phyloP scores from a whole-genome alignment of 2,329 filamentous ascomycete species.

The Verticillium longisporum region DNA sequence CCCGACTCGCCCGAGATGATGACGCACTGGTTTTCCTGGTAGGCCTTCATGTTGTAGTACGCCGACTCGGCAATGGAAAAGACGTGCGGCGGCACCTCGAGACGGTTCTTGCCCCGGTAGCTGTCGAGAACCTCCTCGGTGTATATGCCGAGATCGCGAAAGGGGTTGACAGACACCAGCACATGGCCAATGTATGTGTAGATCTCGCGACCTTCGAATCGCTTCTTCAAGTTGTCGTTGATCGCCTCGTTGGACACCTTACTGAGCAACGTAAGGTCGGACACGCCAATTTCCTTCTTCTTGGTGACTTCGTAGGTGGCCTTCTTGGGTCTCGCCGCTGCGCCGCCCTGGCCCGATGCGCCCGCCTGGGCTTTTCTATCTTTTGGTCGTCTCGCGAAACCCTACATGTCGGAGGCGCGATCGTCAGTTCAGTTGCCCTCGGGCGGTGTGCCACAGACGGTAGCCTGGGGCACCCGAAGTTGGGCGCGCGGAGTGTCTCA shows the following conservation, averaged over 20 bases:
- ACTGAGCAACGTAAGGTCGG: slow-evolving; percentile 92
- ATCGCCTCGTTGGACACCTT: slow-evolving; percentile 99
- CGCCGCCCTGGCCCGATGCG: slow-evolving; percentile 24
- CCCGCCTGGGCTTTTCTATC: slow-evolving; percentile 35
- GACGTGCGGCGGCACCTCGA: slow-evolving; percentile 92
- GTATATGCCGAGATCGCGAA: slow-evolving; percentile 95
- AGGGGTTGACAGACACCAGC: slow-evolving; percentile 96
- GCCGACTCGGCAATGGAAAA: slow-evolving; percentile 93
- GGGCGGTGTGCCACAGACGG: neutral
- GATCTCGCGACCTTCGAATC: slow-evolving; percentile 95
- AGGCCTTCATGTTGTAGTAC: slow-evolving; percentile 99
- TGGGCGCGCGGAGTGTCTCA: slow-evolving; percentile 6
- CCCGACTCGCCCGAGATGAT: slow-evolving; percentile 99
- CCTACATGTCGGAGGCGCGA: slow-evolving; percentile 21
- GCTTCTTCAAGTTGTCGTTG: slow-evolving; percentile 97
- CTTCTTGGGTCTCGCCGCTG: slow-evolving; percentile 73
- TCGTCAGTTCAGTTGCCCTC: neutral
- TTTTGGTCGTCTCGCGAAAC: slow-evolving; percentile 42
- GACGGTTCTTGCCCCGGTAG: slow-evolving; percentile 93
- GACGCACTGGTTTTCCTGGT: slow-evolving; percentile 97
- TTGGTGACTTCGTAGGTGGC: slow-evolving; percentile 92
- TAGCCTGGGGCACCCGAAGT: neutral
- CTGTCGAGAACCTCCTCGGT: slow-evolving; percentile 88
- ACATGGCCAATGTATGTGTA: slow-evolving; percentile 99
- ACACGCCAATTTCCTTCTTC: slow-evolving; percentile 99